Evolutionary conservation across 2,329 filamentous ascomycete genomes (phyloP), one percentile per base, ranked within the genome.

Genomic region (Sclerotinia minor): DNA sequence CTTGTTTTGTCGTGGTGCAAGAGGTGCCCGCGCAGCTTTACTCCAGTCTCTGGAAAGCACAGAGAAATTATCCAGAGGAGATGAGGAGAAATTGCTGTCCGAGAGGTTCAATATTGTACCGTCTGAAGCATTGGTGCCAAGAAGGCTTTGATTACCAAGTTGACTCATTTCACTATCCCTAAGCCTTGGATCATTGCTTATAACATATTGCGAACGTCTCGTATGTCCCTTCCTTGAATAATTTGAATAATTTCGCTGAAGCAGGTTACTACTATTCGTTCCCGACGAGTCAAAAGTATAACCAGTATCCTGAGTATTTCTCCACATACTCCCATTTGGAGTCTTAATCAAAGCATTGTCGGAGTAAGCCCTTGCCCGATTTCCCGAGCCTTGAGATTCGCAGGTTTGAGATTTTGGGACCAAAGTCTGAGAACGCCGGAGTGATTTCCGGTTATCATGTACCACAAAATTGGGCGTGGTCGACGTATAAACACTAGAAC

Each of bases 141-240:
- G 58, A 67, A 64, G 59, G 57, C 44, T 58, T 41, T 50, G 41
- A 50, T 45, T 65, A 19, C 53, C 55, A 52, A 67, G 5, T 53
- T 52, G 65, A 35, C 57, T 63, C 49, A 63, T 67, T 55, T 65
- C 55, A 52, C 68, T 71, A 29, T 73, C 66, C 55, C 67, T 70
- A 8, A 65, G 19, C 50, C 41, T 67, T 64, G 65, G 67, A 29
- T 52, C 66, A 29, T 54, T 69, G 15, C 69, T 64, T 13, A 63
- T 44, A 2, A 72, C 24, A 41, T 69, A 69, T 32, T 71, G 70
- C 41, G 72, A 74, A 7, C 69, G 66, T 65, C 71, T 66, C 11
- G 60, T 69, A 47, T 75, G 73, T 2, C 74, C 74, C 67, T 75
- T 75, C 26, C 72, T 68, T 11, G 74, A 75, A 60, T 73, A 75